Evolutionary conservation across 176 grass and related monocot species (phyloP).

Genomic region (Avena sativa): DNA sequence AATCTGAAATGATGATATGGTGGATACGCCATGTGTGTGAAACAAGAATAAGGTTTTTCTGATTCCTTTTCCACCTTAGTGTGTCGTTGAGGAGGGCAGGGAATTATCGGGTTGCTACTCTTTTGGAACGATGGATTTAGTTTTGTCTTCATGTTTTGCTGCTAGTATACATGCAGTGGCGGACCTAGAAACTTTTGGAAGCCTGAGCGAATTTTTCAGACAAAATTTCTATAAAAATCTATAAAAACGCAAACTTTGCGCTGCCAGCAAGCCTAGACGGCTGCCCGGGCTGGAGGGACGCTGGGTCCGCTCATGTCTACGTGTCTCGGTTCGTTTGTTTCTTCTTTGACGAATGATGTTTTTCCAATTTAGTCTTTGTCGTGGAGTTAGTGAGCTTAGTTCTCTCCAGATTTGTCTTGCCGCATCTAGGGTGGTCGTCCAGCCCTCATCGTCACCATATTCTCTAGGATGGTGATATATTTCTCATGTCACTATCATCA

Average conservation of each 20-base stretch:
- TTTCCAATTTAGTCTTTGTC: not conserved
- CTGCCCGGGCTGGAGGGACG: too few relatives aligned
- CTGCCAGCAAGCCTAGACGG: too few relatives aligned
- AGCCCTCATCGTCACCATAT: not conserved
- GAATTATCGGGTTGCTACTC: not conserved
- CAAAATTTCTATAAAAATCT: too few relatives aligned
- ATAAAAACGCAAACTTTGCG: too few relatives aligned
- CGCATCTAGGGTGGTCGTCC: not conserved
- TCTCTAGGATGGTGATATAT: not conserved
- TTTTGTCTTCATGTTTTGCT: not conserved
- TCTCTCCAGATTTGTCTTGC: not conserved
- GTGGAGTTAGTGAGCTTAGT: not conserved
- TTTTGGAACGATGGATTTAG: not conserved
- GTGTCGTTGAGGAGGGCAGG: not conserved
- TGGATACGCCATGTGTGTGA: rapidly evolving
- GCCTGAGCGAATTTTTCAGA: too few relatives aligned
- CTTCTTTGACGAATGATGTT: not conserved
- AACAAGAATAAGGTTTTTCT: not conserved
- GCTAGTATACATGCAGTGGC: not conserved
- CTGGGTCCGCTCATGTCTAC: not conserved
- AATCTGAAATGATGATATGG: not conserved
- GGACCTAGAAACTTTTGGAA: too few relatives aligned
- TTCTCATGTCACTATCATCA: not conserved
- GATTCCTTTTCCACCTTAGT: not conserved
- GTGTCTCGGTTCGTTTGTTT: not conserved